Conservation (phyloP, 1,139 yeast species). For the Ogataea hybrid region DNA sequence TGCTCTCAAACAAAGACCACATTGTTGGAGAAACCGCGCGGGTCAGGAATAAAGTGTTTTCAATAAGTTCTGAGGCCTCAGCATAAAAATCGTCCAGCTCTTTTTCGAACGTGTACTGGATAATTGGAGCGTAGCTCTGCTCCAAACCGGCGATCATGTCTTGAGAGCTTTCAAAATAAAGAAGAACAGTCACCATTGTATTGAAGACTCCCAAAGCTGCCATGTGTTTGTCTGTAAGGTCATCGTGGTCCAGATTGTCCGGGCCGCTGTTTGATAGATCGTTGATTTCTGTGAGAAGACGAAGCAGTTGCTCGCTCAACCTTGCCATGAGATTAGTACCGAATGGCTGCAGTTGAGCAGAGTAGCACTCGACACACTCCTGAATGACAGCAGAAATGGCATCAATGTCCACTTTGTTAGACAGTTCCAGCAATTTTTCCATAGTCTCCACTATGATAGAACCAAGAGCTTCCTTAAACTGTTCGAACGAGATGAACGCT, state of each 20-base stretch:
- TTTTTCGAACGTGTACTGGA: conserved; percentile 61
- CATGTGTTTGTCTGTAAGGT: conserved; percentile 73
- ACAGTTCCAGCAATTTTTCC: conserved; percentile 71
- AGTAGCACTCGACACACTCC: conserved; percentile 87
- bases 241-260: conserved; percentile 43
- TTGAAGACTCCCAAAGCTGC: conserved; percentile 86
- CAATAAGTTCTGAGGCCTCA: conserved; percentile 82
- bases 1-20: conserved; percentile 68
- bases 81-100: conserved; percentile 75
- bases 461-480: conserved; percentile 67
- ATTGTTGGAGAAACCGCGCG: conserved; percentile 69
- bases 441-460: conserved; percentile 74
- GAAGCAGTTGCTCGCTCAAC: conserved; percentile 75
- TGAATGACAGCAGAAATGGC: conserved; percentile 90
- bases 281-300: conserved; percentile 66
- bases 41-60: conserved; percentile 76
- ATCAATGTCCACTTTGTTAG: conserved; percentile 85
- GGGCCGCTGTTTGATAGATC: conserved; percentile 54
- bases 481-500: conserved; percentile 63
- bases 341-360: conserved; percentile 89
- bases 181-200: conserved; percentile 82
- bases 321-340: conserved; percentile 84
- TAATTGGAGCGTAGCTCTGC: conserved; percentile 69
- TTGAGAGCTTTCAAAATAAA: conserved; percentile 80
- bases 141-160: conserved; percentile 69